Conservation (phyloP, 2,329 filamentous ascomycete species). For the Aspergillus clavatus region DNA sequence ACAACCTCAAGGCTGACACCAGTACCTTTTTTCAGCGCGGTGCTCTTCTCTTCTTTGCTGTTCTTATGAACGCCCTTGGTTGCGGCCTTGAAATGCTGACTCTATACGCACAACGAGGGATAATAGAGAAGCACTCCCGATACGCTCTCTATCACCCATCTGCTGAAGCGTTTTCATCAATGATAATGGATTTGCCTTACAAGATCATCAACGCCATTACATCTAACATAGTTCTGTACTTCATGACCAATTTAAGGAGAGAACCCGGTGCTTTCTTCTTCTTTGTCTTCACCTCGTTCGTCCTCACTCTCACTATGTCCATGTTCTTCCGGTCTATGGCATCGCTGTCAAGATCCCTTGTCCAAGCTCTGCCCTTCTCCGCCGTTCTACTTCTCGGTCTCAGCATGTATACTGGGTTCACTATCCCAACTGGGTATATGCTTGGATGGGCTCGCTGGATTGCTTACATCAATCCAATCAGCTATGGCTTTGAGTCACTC, state of each 20-base stretch:
- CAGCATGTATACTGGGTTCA: constrained; percentile 45
- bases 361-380: constrained; percentile 50
- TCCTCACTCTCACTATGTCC: constrained; percentile 68
- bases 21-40: constrained; percentile 69
- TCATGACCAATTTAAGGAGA: constrained; percentile 73
- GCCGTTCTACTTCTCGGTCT: constrained; percentile 40
- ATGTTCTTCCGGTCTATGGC: constrained; percentile 77
- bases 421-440: constrained; percentile 53
- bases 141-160: constrained; percentile 20
- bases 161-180: constrained; percentile 4
- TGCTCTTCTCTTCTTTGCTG: constrained; percentile 75
- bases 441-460: constrained; percentile 75
- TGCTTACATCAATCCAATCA: constrained; percentile 69
- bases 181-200: constrained; percentile 54
- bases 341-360: constrained; percentile 61
- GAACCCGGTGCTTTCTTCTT: constrained; percentile 75
- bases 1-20: constrained; percentile 61
- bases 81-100: constrained; percentile 58
- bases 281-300: constrained; percentile 70
- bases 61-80: constrained; percentile 75
- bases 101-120: constrained; percentile 13
- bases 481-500: constrained; percentile 73
- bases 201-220: constrained; percentile 65
- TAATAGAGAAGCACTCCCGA: constrained; percentile 17
- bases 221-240: constrained; percentile 77